Percentiles rank a stretch among this genome's conserved stretches.
Conservation (phyloP, 129 eudicot genomes). For the Pittosporum tobira region DNA sequence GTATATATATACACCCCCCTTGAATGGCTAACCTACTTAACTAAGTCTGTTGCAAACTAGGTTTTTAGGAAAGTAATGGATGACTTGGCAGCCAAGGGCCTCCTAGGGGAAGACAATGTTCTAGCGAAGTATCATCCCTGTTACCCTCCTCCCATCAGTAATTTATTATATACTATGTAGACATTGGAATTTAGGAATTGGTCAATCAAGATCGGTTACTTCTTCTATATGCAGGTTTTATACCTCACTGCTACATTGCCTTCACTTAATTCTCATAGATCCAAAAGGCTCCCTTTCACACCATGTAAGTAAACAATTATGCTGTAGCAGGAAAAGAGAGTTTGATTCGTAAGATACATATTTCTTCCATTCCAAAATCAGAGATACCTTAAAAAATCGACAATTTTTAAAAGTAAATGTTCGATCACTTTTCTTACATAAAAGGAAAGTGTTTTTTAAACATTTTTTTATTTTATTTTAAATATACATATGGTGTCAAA, state of each 20-base stretch:
- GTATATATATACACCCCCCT: neutral
- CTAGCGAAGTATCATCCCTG: conserved; percentile 49
- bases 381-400: no score
- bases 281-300: conserved; percentile 69
- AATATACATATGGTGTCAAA: no score
- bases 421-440: no score
- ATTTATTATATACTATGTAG: neutral
- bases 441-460: no score
- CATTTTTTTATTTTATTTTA: no score
- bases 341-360: no score
- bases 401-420: no score
- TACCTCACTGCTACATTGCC: conserved; percentile 61
- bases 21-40: neutral
- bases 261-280: conserved; percentile 72
- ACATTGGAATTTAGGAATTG: conserved; percentile 3
- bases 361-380: no score
- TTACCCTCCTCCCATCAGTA: conserved; percentile 13
- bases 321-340: no score
- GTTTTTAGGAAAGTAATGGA: conserved; percentile 65
- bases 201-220: conserved; percentile 8
- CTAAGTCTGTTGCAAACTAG: conserved; percentile 23
- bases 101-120: conserved; percentile 48
- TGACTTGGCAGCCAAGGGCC: conserved; percentile 48
- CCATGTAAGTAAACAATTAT: conserved; percentile 46
- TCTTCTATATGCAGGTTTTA: conserved; percentile 53